Evolutionary conservation across 805 yeast genomes (phyloP).

Genomic region (Isabelozyma pseudorhagii): DNA sequence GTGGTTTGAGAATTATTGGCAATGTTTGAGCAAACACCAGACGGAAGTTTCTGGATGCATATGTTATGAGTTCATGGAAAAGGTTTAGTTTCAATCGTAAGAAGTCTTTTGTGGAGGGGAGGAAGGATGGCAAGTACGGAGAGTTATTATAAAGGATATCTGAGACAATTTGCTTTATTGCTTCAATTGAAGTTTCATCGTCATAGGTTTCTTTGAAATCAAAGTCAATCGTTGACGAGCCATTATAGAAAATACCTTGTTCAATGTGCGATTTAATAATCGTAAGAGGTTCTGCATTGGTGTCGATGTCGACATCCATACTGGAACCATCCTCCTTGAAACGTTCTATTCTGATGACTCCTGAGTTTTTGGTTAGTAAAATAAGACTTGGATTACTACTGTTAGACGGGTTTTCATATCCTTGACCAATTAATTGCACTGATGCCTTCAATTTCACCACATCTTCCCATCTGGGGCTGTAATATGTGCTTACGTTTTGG

Average conservation of each 20-base stretch:
- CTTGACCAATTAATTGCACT: slow-evolving; percentile 56
- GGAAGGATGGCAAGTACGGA: slow-evolving; percentile 51
- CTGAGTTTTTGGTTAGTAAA: slow-evolving; percentile 50
- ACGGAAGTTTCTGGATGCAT: slow-evolving; percentile 44
- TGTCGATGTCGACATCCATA: slow-evolving; percentile 9
- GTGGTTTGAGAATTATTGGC: slow-evolving; percentile 26
- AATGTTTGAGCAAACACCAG: slow-evolving; percentile 34
- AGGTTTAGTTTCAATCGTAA: slow-evolving; percentile 47
- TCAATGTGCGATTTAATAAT: slow-evolving; percentile 72
- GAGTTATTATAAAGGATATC: slow-evolving; percentile 61
- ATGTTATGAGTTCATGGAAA: slow-evolving; percentile 43
- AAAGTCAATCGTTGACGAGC: slow-evolving; percentile 43
- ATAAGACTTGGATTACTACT: slow-evolving; percentile 43
- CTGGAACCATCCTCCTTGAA: slow-evolving; percentile 10
- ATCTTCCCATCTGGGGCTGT: slow-evolving; percentile 77
- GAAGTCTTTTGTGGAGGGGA: slow-evolving; percentile 50
- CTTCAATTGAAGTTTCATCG: slow-evolving; percentile 13
- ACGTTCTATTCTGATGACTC: slow-evolving; percentile 60
- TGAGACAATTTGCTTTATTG: slow-evolving; percentile 47
- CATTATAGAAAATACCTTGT: slow-evolving; percentile 73
- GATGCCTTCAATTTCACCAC: slow-evolving; percentile 53
- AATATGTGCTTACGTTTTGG: slow-evolving; percentile 18
- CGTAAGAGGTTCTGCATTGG: slow-evolving; percentile 14
- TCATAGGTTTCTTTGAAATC: slow-evolving; percentile 31
- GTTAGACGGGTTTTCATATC: slow-evolving; percentile 42